Percentiles rank a stretch among this genome's conserved stretches.
phyloP scores from a whole-genome alignment of 2,329 filamentous ascomycete genomes.

The Cytospora schulzeri region DNA sequence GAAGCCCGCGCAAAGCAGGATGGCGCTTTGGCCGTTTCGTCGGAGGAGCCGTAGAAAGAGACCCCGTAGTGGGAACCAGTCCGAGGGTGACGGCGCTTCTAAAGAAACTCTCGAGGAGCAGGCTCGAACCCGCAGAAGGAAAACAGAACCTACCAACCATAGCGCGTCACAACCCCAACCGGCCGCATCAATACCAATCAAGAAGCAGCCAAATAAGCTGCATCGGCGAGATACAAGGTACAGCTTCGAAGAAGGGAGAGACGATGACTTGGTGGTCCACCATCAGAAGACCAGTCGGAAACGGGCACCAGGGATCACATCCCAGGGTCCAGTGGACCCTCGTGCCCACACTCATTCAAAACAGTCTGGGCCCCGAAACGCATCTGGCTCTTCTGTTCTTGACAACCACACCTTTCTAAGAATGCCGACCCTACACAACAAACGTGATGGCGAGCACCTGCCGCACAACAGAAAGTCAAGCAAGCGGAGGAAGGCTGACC shows the following conservation, averaged over 20 bases:
- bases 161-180: slow-evolving; percentile 23
- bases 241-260: slow-evolving; percentile 64
- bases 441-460: slow-evolving; percentile 60
- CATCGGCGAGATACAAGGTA: slow-evolving; percentile 54
- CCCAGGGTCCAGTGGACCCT: slow-evolving; percentile 26
- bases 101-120: slow-evolving; percentile 26
- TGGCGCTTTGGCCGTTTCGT: slow-evolving; percentile 85
- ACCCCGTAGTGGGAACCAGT: slow-evolving; percentile 53
- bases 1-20: slow-evolving; percentile 38
- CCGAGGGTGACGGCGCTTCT: slow-evolving; percentile 51
- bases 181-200: slow-evolving; percentile 38
- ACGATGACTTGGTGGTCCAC: slow-evolving; percentile 54
- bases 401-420: slow-evolving; percentile 39
- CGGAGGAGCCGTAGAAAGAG: slow-evolving; percentile 70
- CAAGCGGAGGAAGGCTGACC: slow-evolving; percentile 75
- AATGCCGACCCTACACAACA: slow-evolving; percentile 60
- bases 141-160: slow-evolving; percentile 36
- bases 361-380: slow-evolving; percentile 14
- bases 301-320: slow-evolving; percentile 31
- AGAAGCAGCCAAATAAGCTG: slow-evolving; percentile 51
- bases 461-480: slow-evolving; percentile 72
- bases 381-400: slow-evolving; percentile 20
- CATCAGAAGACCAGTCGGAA: slow-evolving; percentile 32
- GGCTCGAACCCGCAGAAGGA: slow-evolving; percentile 40
- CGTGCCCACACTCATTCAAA: slow-evolving; percentile 28